phyloP scores from a whole-genome alignment of 257 asterid genomes.

The Solanum ossicruentum region DNA sequence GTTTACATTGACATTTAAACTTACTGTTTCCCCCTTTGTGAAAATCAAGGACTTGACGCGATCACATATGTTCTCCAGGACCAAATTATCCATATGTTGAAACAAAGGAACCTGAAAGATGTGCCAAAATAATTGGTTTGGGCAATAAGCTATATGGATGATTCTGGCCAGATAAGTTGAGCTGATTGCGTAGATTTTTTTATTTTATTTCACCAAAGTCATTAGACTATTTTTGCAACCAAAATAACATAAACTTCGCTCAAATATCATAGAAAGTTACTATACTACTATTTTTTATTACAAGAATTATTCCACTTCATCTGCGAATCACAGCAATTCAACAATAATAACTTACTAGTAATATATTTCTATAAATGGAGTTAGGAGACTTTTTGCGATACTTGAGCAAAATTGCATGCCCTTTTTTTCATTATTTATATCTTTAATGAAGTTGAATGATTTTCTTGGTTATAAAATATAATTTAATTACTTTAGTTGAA shows the following conservation, averaged over 20 bases:
- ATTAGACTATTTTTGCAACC: neutral
- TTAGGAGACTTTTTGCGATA: no score
- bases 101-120: constrained; percentile 69
- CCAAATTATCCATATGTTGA: constrained; percentile 94
- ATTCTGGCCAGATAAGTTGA: neutral
- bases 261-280: neutral
- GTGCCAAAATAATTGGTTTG: neutral
- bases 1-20: neutral
- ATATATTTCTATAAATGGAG: no score
- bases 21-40: constrained; percentile 91
- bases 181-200: neutral
- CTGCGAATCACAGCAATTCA: neutral
- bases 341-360: neutral
- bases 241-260: neutral
- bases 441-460: neutral
- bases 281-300: neutral
- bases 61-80: constrained; percentile 88
- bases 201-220: neutral
- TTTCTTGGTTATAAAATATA: neutral
- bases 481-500: neutral
- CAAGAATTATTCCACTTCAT: neutral
- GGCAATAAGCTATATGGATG: neutral
- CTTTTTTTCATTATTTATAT: no score
- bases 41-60: constrained; percentile 90
- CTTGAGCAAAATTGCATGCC: no score